Base-by-base conservation (phyloP, 208 protist genomes). In the Leishmania mexicana region DNA sequence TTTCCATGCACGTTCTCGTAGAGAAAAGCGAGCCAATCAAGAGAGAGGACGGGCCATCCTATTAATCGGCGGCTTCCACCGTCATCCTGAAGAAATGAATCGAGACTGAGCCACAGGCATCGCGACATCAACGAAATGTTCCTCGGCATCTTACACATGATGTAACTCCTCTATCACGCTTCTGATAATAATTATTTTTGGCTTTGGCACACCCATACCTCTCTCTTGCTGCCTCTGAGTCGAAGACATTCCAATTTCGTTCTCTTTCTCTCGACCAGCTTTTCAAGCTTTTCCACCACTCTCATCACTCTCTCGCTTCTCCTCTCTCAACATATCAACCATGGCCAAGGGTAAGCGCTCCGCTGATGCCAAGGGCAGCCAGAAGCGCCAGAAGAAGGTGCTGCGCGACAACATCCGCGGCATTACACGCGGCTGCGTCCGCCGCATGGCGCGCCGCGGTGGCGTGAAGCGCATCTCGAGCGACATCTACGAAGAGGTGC, bases 381-480 rank as follows among this genome's bases (percentile, higher is more conserved):
- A 91, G 88, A 96, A 95, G 88, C 90, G 91, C 84, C 91, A 94
- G 85, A 95, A 95, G 86, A 96, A 96, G 88, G 89, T 94, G 75
- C 85, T 96, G 58, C 92, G 94, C 86, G 94, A 97, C 85, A 95
- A 94, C 88, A 94, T 97, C 73, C 89, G 86, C 80, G 93, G 92
- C 86, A 95, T 96, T 86, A 96, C 92, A 49, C 92, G 91, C 77
- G 94, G 92, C 79, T 93, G 93, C 64, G 96, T 98, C 79, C 91
- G 94, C 88, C 92, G 96, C 88, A 87, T 98, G 67, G 96, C 96
- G 71, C 92, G 96, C 87, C 89, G 96, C 87, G 96, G 96, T 81
- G 96, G 96, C 85, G 94, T 98, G 82, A 97, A 97, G 87, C 92
- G 96, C 85, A 98, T 98, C 89, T 91, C 86, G 57, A 84, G 83